A percentile compares a stretch with the other conserved stretches of the same genome.
Conservation (phyloP, 2,329 filamentous ascomycete genomes). For the Cryphonectria radicalis region DNA sequence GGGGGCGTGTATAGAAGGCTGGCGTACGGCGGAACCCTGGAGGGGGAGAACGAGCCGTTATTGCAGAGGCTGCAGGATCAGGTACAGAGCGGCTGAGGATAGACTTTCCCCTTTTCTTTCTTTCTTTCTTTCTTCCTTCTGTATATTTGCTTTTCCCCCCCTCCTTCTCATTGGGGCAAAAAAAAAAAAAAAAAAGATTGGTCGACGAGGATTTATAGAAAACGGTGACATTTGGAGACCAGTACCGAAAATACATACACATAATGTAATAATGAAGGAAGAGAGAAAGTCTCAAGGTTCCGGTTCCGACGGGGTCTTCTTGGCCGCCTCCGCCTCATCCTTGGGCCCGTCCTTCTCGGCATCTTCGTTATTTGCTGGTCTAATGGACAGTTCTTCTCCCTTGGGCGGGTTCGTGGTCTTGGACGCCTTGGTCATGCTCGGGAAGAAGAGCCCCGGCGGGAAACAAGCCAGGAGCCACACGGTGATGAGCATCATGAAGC, state of each 20-base stretch:
- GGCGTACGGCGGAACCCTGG: slow-evolving; percentile 22
- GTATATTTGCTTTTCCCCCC: no score
- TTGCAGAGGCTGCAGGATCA: slow-evolving; percentile 28
- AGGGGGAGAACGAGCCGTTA: slow-evolving; percentile 27
- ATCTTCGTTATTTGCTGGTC: slow-evolving; percentile 34
- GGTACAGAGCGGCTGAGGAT: slow-evolving; percentile 17
- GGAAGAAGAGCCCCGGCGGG: slow-evolving; percentile 60
- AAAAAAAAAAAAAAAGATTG: no score
- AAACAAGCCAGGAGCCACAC: slow-evolving; percentile 55
- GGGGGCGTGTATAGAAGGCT: slow-evolving; percentile 49
- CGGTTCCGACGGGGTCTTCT: slow-evolving; percentile 4
- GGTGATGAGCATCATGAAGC: slow-evolving; percentile 56
- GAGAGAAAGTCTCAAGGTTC: not conserved
- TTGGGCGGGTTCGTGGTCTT: slow-evolving; percentile 31
- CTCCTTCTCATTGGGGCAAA: no score
- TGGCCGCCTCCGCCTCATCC: slow-evolving; percentile 5
- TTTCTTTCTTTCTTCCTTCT: not conserved
- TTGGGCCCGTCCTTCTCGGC: slow-evolving; percentile 30
- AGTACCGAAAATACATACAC: not conserved
- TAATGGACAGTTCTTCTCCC: slow-evolving; percentile 24
- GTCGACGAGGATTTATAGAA: not conserved
- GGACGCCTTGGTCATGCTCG: slow-evolving; percentile 50
- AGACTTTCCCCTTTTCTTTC: not conserved
- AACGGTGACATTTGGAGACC: not conserved
- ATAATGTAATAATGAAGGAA: not conserved